Base-by-base conservation (phyloP, 805 yeast genomes). In the Metschnikowia henanensis region DNA sequence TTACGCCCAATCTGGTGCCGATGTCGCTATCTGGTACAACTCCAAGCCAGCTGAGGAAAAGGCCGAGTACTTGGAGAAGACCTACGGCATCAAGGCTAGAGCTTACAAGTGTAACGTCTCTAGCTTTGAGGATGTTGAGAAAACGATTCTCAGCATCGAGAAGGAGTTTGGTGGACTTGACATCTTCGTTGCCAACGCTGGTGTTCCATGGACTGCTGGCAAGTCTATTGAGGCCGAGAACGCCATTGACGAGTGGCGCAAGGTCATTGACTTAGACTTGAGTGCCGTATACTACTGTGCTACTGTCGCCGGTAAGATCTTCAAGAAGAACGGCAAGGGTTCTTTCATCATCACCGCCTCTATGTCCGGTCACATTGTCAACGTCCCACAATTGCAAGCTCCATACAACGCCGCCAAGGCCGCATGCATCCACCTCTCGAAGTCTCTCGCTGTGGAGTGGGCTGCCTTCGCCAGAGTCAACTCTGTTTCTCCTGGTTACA, bases 161-260 rank as follows among this genome's bases (percentile, higher is more conserved):
- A 52, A 68, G 51, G 95, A 87, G 60, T 88, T 89, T 61, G 94
- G 92, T 41, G 79, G 79, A 45, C 80, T 89, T 52, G 96, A 89
- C 64, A 69, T 87, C 30, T 84, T 87, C 57, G 95, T 89, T 31
- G 95, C 95, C 57, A 89, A 89, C 62, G 96, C 96, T n/a, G 96
- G 96, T 41, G 80, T 87, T 37, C 82, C 89, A 13, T 88, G 95
- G 95, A 75, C 80, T 18, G 72, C 77, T 18, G 58, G 58, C 19
- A 29, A 39, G 36, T 58, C 61, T 46, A 50, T 68, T 38, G 70
- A 70, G 23, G 71, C 60, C 28, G 63, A 67, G 13, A 28, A 28
- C 32, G 69, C 68, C 16, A 58, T 57, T 35, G 68, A 61, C 18
- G 45, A 52, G 29, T 71, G 69, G 70, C 50, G 65, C 21, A 62